Conservation (phyloP, 805 yeast species). For the Ogataea thermomethanolica region DNA sequence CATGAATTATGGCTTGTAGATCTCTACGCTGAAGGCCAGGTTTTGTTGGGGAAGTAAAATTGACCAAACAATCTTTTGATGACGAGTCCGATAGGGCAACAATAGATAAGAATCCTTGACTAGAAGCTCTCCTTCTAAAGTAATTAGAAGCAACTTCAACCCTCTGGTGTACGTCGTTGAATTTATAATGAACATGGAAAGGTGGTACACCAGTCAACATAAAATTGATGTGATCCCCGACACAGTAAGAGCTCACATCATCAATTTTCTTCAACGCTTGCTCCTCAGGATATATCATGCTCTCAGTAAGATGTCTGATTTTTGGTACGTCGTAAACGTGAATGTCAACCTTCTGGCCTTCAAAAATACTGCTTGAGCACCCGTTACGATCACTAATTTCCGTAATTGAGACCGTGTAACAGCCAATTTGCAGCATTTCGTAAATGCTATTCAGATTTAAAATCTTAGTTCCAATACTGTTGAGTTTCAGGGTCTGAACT, state of each 20-base stretch:
- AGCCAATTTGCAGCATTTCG: constrained; percentile 61
- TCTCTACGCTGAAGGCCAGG: constrained; percentile 12
- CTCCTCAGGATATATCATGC: constrained; percentile 30
- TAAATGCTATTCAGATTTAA: constrained; percentile 44
- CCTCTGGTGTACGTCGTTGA: constrained; percentile 57
- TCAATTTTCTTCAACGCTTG: constrained; percentile 6
- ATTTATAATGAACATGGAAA: constrained; percentile 68
- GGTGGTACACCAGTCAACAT: constrained; percentile 78
- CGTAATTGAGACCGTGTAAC: constrained; percentile 56
- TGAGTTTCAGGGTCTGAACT: constrained; percentile 43
- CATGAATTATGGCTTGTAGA: constrained; percentile 37
- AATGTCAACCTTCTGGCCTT: constrained; percentile 37
- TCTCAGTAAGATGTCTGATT: constrained; percentile 42
- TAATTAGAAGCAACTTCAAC: constrained; percentile 41
- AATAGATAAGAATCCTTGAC: constrained; percentile 73
- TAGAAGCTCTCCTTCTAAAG: constrained; percentile 70
- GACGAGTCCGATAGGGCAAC: constrained; percentile 69
- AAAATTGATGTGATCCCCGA: constrained; percentile 84
- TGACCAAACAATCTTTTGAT: constrained; percentile 66
- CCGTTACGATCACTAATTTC: constrained; percentile 67
- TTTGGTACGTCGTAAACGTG: constrained; percentile 76
- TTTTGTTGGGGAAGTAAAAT: constrained; percentile 38
- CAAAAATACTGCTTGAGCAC: constrained; percentile 50
- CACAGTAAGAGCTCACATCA: constrained; percentile 59
- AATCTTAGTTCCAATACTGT: constrained; percentile 37